phyloP scores from a whole-genome alignment of 1,284 basidiomycete genomes.

The Golubevia sp. region DNA sequence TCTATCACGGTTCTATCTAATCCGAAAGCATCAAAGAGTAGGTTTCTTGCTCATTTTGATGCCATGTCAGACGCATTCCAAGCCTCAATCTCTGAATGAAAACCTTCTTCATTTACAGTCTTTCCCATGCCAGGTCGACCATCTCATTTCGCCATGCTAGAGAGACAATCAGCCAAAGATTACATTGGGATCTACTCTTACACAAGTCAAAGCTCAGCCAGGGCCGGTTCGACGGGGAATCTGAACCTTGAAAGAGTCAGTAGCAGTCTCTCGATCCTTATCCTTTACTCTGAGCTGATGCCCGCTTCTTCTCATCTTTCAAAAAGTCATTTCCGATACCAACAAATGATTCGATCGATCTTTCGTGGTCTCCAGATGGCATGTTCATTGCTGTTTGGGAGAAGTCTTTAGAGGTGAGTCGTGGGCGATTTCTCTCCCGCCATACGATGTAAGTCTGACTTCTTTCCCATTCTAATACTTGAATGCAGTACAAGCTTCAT shows the following conservation, averaged over 20 bases:
- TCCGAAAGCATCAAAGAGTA: slow-evolving; percentile 21
- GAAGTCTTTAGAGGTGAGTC: slow-evolving; percentile 74
- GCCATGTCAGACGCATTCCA: too few relatives aligned
- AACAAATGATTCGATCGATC: slow-evolving; percentile 73
- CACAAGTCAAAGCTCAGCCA: too few relatives aligned
- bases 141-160: slow-evolving; percentile 73
- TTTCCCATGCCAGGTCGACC: too few relatives aligned
- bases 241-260: slow-evolving; percentile 71
- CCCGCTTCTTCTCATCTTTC: too few relatives aligned
- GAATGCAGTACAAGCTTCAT: slow-evolving; percentile 75
- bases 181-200: slow-evolving; percentile 73
- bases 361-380: slow-evolving; percentile 81
- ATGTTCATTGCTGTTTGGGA: slow-evolving; percentile 82
- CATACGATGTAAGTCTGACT: slow-evolving; percentile 1
- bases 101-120: too few relatives aligned
- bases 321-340: slow-evolving; percentile 78
- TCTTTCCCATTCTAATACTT: background rate
- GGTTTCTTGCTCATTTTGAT: too few relatives aligned
- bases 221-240: too few relatives aligned
- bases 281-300: too few relatives aligned
- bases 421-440: too few relatives aligned
- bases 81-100: too few relatives aligned
- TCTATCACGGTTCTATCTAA: slow-evolving; percentile 31
- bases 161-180: slow-evolving; percentile 83
- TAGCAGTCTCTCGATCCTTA: too few relatives aligned